A percentile compares a stretch with the other conserved stretches of the same genome.
Conservation (phyloP, 2,329 filamentous ascomycete species). For the Dactylellina haptotyla region DNA sequence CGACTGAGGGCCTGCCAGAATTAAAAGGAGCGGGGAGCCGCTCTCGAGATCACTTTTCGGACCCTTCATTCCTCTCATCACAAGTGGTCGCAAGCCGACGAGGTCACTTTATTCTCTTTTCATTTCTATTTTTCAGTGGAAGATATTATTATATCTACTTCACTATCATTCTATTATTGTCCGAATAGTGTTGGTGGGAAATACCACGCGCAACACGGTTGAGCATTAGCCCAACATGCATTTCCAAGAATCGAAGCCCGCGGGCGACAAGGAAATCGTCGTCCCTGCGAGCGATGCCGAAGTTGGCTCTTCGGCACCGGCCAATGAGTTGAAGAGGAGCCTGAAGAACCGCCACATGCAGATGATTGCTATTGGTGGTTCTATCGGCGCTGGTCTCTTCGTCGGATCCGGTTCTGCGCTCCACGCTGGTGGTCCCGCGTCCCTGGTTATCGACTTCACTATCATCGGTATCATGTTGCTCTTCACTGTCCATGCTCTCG, state of each 20-base stretch:
- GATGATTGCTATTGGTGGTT: conserved; percentile 72
- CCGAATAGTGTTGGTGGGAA: conserved; percentile 9
- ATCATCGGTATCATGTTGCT: conserved; percentile 71
- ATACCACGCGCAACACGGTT: conserved; percentile 48
- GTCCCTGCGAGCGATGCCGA: conserved; percentile 34
- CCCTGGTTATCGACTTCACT: conserved; percentile 62
- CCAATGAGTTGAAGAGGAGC: conserved; percentile 62
- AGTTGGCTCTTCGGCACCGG: conserved; percentile 20
- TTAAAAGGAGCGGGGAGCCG: conserved; percentile 38
- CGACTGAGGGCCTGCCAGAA: conserved; percentile 11
- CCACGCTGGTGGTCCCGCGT: conserved; percentile 62
- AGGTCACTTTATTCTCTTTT: conserved; percentile 17
- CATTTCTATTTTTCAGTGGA: neutral
- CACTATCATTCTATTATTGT: neutral
- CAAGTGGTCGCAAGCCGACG: conserved; percentile 26
- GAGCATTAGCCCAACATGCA: conserved; percentile 25
- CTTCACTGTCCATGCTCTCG: conserved; percentile 70
- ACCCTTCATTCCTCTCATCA: conserved; percentile 19
- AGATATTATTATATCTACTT: neutral
- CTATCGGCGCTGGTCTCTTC: conserved; percentile 73
- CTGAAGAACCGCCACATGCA: conserved; percentile 71
- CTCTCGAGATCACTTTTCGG: conserved; percentile 12
- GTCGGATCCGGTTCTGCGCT: conserved; percentile 70
- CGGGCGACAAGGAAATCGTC: conserved; percentile 32
- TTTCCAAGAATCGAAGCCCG: conserved; percentile 41